Evolutionary conservation across 2,329 filamentous ascomycete genomes (phyloP).

Genomic region (Sordariomycetes sp.): DNA sequence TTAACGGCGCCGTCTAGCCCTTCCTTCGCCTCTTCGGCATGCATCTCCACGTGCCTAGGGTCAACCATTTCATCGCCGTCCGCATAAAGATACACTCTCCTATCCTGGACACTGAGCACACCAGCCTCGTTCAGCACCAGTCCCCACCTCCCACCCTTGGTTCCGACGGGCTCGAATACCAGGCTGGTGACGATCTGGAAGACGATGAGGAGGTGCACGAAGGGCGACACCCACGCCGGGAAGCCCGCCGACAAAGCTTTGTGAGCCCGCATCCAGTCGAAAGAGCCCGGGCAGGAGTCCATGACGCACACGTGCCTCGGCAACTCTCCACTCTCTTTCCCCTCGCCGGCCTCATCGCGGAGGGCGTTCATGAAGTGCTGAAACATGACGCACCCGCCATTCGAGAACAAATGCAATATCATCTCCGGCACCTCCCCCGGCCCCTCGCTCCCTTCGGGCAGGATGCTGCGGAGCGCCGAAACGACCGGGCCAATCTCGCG

Average conservation of each 20-base stretch:
- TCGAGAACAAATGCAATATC: conserved; percentile 40
- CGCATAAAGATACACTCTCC: conserved; percentile 10
- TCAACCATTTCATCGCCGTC: conserved; percentile 6
- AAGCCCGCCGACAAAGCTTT: not conserved
- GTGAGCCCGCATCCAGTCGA: not conserved
- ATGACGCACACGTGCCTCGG: conserved; percentile 32
- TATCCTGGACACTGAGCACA: conserved; percentile 4
- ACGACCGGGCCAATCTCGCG: conserved; percentile 26
- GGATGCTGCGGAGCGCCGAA: conserved; percentile 22
- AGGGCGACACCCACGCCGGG: not conserved
- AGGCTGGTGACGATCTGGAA: not conserved
- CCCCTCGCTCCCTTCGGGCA: conserved; percentile 10
- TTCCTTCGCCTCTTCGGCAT: conserved; percentile 8
- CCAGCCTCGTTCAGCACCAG: conserved; percentile 6
- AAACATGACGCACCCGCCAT: conserved; percentile 35
- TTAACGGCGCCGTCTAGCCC: conserved; percentile 7
- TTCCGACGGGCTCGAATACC: not conserved
- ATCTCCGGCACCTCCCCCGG: conserved; percentile 17
- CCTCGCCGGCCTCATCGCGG: conserved; percentile 10
- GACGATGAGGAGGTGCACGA: not conserved
- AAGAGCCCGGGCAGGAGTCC: conserved; percentile 2
- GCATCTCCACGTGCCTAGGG: conserved; percentile 7
- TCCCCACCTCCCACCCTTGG: conserved; percentile 3
- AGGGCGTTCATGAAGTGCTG: conserved; percentile 24
- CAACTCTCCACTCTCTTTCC: conserved; percentile 12